Base-by-base conservation (phyloP, 805 yeast genomes). In the Suhomyces sp. region DNA sequence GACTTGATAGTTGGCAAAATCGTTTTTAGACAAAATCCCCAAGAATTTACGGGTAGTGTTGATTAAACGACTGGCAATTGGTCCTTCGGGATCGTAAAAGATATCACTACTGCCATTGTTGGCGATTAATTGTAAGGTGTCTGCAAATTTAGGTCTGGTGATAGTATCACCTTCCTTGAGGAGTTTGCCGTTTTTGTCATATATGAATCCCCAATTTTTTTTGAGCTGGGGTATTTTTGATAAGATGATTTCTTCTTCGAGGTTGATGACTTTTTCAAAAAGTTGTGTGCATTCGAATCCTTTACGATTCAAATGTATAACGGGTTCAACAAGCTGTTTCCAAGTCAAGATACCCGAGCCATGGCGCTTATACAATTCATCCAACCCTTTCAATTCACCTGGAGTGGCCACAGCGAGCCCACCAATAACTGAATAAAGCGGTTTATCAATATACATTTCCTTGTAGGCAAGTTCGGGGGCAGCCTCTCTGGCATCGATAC, bases 381-480 rank as follows among this genome's bases (percentile, higher is more conserved):
- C 77, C n/a, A 88, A 63, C 0, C 97, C 98, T 40, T 79, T 80
- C 31, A 91, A 50, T 56, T 91, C 98, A 8, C 98, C 98, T 0
- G 98, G 98, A 13, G 84, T 77, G 2, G 79, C 98, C 7, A 81
- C 78, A 0, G 96, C 87, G n/a, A 88, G 63, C 0, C 97, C 98
- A 3, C 96, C 97, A 13, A 80, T 61, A 45, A 76, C 74, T 0
- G 95, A 73, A 10, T 72, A 56, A 20, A 58, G 37, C 8, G 75
- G 76, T 11, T 66, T 63, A 18, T 63, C 54, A 7, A 54, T 60
- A 44, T 65, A 88, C 95, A 90, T 88, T 44, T 80, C 68, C 43
- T 76, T 74, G 47, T 65, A 63, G 3, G 93, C 76, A 1, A 33
- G 50, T 2, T 53, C 58, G 0, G 98, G 97, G 0, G 97, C 96